Evolutionary conservation across 139 green algal species (phyloP).

Genomic region (Asterochloris erici): DNA sequence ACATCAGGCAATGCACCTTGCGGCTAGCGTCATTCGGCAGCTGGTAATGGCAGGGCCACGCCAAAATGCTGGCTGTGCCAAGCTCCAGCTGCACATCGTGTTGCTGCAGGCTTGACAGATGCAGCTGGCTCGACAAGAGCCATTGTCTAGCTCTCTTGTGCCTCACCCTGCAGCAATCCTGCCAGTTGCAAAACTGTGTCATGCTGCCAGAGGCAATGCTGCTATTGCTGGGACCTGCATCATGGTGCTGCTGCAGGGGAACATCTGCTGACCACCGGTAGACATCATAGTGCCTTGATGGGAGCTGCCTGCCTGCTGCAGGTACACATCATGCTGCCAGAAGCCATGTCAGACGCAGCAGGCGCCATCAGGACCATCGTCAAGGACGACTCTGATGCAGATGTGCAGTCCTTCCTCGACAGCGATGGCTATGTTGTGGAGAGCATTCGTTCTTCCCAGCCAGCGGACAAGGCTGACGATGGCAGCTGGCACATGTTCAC

Average conservation of each 20-base stretch:
- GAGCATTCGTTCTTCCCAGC: not conserved
- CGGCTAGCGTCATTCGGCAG: no score
- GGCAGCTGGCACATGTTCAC: constrained; percentile 27
- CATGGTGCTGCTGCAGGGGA: not conserved
- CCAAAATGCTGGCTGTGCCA: not conserved
- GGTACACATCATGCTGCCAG: constrained; percentile 34
- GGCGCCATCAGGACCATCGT: constrained; percentile 46
- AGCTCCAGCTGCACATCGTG: not conserved
- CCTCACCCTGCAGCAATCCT: not conserved
- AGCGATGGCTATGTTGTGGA: constrained; percentile 28
- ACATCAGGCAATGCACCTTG: no score
- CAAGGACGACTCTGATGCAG: constrained; percentile 46
- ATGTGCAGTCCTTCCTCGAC: constrained; percentile 41
- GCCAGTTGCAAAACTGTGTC: not conserved
- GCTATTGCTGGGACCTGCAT: not conserved
- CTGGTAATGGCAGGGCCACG: no score
- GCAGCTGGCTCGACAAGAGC: no score
- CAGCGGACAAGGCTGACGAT: not conserved
- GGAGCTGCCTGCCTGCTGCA: not conserved
- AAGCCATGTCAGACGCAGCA: constrained; percentile 17
- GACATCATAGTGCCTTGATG: not conserved
- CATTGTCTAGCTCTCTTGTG: no score
- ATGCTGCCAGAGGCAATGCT: not conserved
- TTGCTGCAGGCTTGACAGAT: no score
- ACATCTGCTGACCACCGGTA: not conserved